phyloP scores from a whole-genome alignment of 2,329 filamentous ascomycete species.

The Bipolaris zeicola region DNA sequence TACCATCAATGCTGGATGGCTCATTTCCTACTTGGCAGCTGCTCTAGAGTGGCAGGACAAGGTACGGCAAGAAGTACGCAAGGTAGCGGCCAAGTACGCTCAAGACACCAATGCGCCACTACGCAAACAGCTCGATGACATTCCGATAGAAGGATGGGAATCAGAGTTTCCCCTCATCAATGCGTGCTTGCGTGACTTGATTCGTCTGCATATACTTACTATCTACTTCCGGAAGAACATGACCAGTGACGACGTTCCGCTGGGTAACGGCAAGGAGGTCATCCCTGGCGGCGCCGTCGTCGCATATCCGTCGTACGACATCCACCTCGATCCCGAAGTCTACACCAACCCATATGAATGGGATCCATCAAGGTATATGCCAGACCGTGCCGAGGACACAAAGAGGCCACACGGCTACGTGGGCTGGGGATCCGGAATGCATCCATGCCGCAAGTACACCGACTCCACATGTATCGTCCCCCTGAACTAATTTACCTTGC shows the following conservation, averaged over 20 bases:
- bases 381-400: constrained; percentile 57
- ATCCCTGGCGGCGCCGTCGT: constrained; percentile 58
- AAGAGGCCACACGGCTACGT: constrained; percentile 37
- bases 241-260: constrained; percentile 52
- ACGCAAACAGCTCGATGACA: constrained; percentile 47
- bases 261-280: constrained; percentile 54
- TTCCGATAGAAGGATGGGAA: constrained; percentile 63
- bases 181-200: constrained; percentile 59
- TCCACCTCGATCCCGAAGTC: constrained; percentile 55
- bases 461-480: background rate
- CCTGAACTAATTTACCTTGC: background rate
- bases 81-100: constrained; percentile 53
- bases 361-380: constrained; percentile 58
- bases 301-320: constrained; percentile 54
- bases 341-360: constrained; percentile 57
- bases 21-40: constrained; percentile 37
- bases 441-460: constrained; percentile 48
- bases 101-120: constrained; percentile 43
- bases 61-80: constrained; percentile 56
- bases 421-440: constrained; percentile 49
- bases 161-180: constrained; percentile 60
- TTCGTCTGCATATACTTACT: constrained; percentile 58
- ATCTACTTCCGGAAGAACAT: constrained; percentile 60
- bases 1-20: constrained; percentile 61
- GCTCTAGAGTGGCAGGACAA: constrained; percentile 53